These are phyloP conservation scores for Fusarium cyanostomum DNA, from an alignment of 2,329 filamentous ascomycete genomes.

Conservation along the genomic window DNA sequence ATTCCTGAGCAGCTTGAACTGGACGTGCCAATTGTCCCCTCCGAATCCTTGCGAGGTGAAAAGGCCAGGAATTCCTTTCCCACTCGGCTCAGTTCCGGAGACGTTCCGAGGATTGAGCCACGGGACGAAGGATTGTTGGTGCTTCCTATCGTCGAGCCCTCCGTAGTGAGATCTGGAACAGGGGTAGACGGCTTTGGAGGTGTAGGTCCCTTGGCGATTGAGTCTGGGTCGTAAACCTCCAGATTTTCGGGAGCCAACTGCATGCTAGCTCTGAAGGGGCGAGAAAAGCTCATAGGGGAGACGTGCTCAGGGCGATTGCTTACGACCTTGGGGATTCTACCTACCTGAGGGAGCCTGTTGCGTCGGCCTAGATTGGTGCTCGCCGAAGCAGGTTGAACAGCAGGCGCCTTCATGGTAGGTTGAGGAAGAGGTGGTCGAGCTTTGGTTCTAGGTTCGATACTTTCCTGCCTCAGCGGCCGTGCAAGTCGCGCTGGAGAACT, in stretches of 20 bases:
- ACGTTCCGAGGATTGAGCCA: slow-evolving; percentile 44
- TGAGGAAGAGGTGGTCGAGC: slow-evolving; percentile 15
- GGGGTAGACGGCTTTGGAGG: slow-evolving; percentile 53
- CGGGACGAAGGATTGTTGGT: slow-evolving; percentile 46
- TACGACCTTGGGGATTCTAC: slow-evolving; percentile 85
- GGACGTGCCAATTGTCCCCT: slow-evolving; percentile 58
- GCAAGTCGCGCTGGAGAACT: slow-evolving; percentile 15
- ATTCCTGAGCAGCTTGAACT: slow-evolving; percentile 73
- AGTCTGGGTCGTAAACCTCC: slow-evolving; percentile 46
- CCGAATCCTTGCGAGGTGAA: slow-evolving; percentile 76
- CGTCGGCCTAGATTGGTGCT: slow-evolving; percentile 35
- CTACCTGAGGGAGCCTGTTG: slow-evolving; percentile 80
- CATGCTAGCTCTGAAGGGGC: slow-evolving; percentile 73
- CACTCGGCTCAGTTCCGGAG: slow-evolving; percentile 45
- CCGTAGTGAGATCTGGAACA: slow-evolving; percentile 49
- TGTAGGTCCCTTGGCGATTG: slow-evolving; percentile 60
- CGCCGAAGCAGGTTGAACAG: not conserved
- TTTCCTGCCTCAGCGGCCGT: slow-evolving; percentile 2
- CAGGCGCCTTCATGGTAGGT: slow-evolving; percentile 9
- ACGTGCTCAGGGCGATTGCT: slow-evolving; percentile 72
- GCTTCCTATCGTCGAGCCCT: slow-evolving; percentile 48
- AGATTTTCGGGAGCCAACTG: slow-evolving; percentile 48
- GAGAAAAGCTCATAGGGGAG: slow-evolving; percentile 83
- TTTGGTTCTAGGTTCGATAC: slow-evolving; percentile 8
- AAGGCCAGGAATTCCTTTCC: slow-evolving; percentile 77